Evolutionary conservation across 2,329 filamentous ascomycete species (phyloP).

Genomic region (Diaporthe sp.): DNA sequence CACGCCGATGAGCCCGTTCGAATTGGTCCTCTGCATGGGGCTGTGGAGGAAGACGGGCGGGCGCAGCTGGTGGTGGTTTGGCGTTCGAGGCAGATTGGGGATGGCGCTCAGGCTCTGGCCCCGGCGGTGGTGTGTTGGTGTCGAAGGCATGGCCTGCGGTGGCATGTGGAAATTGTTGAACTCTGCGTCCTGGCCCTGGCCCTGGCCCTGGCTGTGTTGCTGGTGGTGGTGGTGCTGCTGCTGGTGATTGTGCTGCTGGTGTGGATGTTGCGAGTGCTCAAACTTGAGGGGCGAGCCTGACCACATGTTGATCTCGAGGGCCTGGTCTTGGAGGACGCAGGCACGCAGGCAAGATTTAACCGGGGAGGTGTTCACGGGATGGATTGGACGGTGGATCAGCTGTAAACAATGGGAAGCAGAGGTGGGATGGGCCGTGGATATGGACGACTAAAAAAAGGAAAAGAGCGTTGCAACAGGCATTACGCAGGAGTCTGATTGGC

Average conservation of each 20-base stretch:
- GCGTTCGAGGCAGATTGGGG: slow-evolving; percentile 31
- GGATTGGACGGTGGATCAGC: slow-evolving; percentile 21
- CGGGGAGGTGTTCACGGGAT: slow-evolving; percentile 1
- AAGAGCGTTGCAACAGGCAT: slow-evolving; percentile 15
- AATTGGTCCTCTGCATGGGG: slow-evolving; percentile 30
- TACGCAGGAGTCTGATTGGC: slow-evolving; percentile 3
- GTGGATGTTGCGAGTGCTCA: slow-evolving; percentile 31
- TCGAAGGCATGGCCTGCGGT: slow-evolving; percentile 31
- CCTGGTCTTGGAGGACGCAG: slow-evolving; percentile 2
- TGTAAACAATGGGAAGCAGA: slow-evolving; percentile 22
- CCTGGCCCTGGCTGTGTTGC: background rate
- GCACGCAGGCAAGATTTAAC: slow-evolving; percentile 13
- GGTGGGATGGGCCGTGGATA: slow-evolving; percentile 13
- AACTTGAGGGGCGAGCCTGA: slow-evolving; percentile 34
- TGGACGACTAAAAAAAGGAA: slow-evolving; percentile 23
- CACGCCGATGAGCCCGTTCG: slow-evolving; percentile 32
- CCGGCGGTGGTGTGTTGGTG: slow-evolving; percentile 33
- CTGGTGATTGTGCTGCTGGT: slow-evolving; percentile 3
- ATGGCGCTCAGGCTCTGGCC: slow-evolving; percentile 34
- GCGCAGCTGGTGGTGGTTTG: slow-evolving; percentile 30
- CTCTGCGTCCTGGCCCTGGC: slow-evolving; percentile 26
- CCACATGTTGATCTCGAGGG: slow-evolving; percentile 31
- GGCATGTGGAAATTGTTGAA: slow-evolving; percentile 35
- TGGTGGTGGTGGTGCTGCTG: background rate
- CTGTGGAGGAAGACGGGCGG: slow-evolving; percentile 36